Base-by-base conservation (phyloP, 164 flowering plant genomes). In the Annona cherimola region DNA sequence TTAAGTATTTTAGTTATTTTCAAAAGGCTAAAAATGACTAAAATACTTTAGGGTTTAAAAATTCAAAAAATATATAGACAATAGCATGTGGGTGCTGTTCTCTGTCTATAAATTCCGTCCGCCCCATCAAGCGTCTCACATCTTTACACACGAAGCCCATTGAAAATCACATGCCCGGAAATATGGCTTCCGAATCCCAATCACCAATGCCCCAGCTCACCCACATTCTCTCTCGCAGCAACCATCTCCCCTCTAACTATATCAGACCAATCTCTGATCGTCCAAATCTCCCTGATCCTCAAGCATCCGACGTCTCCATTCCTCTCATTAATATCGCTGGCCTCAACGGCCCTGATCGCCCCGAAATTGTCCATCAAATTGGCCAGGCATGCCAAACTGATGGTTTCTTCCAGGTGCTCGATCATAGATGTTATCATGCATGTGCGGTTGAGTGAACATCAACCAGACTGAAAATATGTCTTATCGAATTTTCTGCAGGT, bases 351-450 rank as follows among this genome's bases (percentile, higher is more conserved):
- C 78, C 82, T 0, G 40, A 63, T 66, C 85, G 74, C 39, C 59
- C 84, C 3, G 41, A 74, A 4, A n/a, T 84, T 0, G 54, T 89
- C 67, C 16, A 66, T 5, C 76, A 82, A 72, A 81, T 87, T 35
- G 81, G 79, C 20, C 69, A 42, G 3, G 90, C 93, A 3, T 89
- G 90, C 75, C 54, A 72, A 63, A 9, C 63, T 1, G 74, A 84
- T 68, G 93, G 93, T 41, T 89, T 89, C 81, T 87, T 89, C 75
- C 87, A 78, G 83, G 78, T 76, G 55, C 11, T 40, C 12, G 3
- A 19, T 61, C 7, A 3, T 8, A 19, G 39, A 61, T 19, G 2
- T 61, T 61, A 16, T 11, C 41, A 61, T 61, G 64, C 9, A n/a
- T 19, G 5, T 61, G 64, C 20, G 39, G 11, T 20, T 19, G 2